Evolutionary conservation across 345 rosid species (phyloP).

Genomic region (Bruguiera gymnorhiza): DNA sequence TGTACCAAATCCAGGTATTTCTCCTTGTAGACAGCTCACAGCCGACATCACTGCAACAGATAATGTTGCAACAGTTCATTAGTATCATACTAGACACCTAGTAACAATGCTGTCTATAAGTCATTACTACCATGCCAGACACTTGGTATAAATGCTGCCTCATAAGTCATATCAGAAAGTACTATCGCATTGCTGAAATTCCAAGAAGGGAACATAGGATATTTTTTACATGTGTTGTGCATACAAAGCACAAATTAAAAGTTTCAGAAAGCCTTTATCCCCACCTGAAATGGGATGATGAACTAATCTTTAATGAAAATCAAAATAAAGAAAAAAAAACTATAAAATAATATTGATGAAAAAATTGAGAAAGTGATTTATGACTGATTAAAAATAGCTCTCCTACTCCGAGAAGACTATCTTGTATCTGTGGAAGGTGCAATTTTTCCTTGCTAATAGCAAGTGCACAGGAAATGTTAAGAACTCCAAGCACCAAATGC

Average conservation of each 20-base stretch:
- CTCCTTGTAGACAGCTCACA: conserved; percentile 83
- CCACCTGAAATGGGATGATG: neutral
- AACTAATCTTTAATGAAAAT: neutral
- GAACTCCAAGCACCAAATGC: no score
- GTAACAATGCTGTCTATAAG: neutral
- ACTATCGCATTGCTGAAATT: conserved; percentile 1
- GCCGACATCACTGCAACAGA: conserved; percentile 87
- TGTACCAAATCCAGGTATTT: conserved; percentile 32
- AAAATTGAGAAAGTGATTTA: no score
- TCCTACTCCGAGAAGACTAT: no score
- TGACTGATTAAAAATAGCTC: no score
- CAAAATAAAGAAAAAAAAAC: neutral
- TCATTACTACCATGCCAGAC: no score
- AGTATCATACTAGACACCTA: neutral
- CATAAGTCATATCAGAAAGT: neutral
- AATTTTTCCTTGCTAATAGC: no score
- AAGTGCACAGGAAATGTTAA: no score
- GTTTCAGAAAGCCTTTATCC: no score
- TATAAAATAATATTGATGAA: no score
- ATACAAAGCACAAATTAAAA: neutral
- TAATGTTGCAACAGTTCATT: conserved; percentile 9
- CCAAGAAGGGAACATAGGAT: neutral
- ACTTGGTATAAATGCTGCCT: no score
- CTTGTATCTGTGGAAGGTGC: no score
- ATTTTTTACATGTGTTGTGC: neutral